Evolutionary conservation across 2,329 filamentous ascomycete genomes (phyloP), one percentile per base, ranked within the genome.

Genomic region (Aureobasidium subglaciale): DNA sequence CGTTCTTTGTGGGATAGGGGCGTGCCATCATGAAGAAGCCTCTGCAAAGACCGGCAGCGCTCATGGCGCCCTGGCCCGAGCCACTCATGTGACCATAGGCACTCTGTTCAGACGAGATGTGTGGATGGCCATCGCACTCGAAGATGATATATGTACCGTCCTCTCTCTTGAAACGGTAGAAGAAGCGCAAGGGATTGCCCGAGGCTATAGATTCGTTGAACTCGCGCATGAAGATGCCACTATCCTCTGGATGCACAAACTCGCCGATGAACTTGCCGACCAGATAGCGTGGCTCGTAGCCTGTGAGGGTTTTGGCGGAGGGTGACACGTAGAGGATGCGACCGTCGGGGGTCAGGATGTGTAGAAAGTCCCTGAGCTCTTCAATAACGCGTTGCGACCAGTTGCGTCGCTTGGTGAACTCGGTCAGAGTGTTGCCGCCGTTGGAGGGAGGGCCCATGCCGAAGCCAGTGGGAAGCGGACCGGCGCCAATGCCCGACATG

Each of bases 11-110:
- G 5, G 90, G 90, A 68, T 96, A 96, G 1, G 88, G 88, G 18
- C 91, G 82, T 8, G 89, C 85, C 84, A 95, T 92, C 77, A 97
- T 88, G 68, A 96, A 96, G 63, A 96, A 89, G 34, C 91, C 91
- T 64, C 89, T 84, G 68, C 90, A 96, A 63, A 87, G 86, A 1
- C 84, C 80, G 2, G 83, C 79, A 57, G 70, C 62, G 59, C 53
- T 37, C 18, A 54, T 29, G 54, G 42, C 58, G 60, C 85, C 85
- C 61, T 80, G 78, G 1, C 81, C 79, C 58, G 83, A 84, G 24
- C 81, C 81, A 11, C 80, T 77, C 49, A 55, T 50, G 15, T 57
- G 48, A 24, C 56, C 56, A 18, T 52, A 55, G 9, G 58, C 59
- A 59, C 81, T 82, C 58, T 79, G 79, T 60, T 88, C 84, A 18